Evolutionary conservation across 306 rosid genomes (phyloP), one percentile per base, ranked within the genome.

Genomic region (Bauhinia variegata): DNA sequence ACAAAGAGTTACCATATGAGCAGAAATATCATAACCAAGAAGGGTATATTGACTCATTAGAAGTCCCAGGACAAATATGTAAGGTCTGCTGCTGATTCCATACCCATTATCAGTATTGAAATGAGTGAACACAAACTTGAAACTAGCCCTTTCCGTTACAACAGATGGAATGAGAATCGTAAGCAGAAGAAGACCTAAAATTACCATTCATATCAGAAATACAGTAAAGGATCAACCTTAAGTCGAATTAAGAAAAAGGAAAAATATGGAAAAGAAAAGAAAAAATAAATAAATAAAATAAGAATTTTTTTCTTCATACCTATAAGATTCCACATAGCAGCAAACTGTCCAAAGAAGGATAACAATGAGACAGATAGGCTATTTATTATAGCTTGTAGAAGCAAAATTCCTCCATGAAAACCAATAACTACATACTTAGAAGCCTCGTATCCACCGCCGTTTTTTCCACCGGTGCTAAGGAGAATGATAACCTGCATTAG

Each of bases 41-140:
- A 93, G 72, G 70, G 98, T 93, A 75, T 86, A 93, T 67, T 93
- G 97, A 77, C 97, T 88, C 97, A 93, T 89, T 11, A 89, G 79
- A 68, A 89, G 95, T 67, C 97, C 98, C 82, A 89, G 58, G 64
- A 93, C 75, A 82, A 93, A 93, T 70, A 88, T 93, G 85, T 93
- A 90, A 11, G 78, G 67, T 71, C 59, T 85, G 83, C 74, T 85
- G 71, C 18, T 58, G 59, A 93, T 81, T 78, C 97, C 99, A 4
- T 77, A 78, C 47, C 84, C 96, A 68, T 88, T 90, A 70, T 93
- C 87, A n/a, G 91, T 50, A 75, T 90, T 93, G 83, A 90, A 93
- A 82, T 86, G 74, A 72, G 96, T 90, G 88, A 93, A 93, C 61
- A 93, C 99, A 80, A 90, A 90, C 67, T 83, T 68, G 44, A 85